A percentile compares a stretch with the other conserved stretches of the same genome.
These are phyloP conservation scores for Simplicillium aogashimaense DNA, from an alignment of 2,329 filamentous ascomycete genomes.

Conservation along the genomic window DNA sequence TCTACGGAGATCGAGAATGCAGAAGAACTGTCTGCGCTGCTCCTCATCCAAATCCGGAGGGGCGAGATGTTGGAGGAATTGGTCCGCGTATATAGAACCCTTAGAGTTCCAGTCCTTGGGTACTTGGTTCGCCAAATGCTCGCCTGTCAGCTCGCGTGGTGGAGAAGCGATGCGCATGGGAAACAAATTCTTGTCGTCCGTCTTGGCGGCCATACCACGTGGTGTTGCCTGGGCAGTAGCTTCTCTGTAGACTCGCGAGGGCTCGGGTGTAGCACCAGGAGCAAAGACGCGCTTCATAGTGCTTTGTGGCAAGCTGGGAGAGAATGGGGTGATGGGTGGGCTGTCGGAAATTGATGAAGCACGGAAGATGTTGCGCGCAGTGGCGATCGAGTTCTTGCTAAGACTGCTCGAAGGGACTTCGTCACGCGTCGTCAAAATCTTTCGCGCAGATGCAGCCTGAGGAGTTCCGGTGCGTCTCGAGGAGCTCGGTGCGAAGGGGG, in stretches of 20 bases:
- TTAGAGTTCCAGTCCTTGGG: constrained; percentile 40
- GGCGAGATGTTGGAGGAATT: constrained; percentile 47
- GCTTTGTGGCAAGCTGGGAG: constrained; percentile 33
- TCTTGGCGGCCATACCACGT: constrained; percentile 38
- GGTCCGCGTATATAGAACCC: constrained; percentile 49
- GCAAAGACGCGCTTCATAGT: constrained; percentile 39
- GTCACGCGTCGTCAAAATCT: constrained; percentile 23
- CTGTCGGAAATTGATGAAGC: constrained; percentile 25
- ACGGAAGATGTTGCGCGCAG: constrained; percentile 31
- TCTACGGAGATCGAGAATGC: constrained; percentile 50
- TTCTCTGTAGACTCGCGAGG: constrained; percentile 31
- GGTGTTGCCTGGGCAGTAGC: constrained; percentile 35
- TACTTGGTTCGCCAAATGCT: constrained; percentile 41
- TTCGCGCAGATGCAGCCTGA: constrained; percentile 25
- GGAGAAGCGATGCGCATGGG: constrained; percentile 49
- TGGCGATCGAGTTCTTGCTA: constrained; percentile 22
- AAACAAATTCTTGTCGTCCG: constrained; percentile 42
- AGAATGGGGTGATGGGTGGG: constrained; percentile 26
- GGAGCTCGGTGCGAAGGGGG: constrained; percentile 17
- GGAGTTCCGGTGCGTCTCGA: constrained; percentile 27
- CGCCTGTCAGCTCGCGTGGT: constrained; percentile 44
- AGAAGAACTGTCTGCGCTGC: constrained; percentile 53
- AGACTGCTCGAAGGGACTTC: constrained; percentile 23
- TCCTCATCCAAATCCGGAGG: constrained; percentile 47
- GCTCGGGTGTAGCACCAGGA: constrained; percentile 31